A percentile compares a stretch with the other conserved stretches of the same genome.
These are phyloP conservation scores for Skeletonema potamos DNA, from an alignment of 108 stramenopile species.

Conservation along the genomic window DNA sequence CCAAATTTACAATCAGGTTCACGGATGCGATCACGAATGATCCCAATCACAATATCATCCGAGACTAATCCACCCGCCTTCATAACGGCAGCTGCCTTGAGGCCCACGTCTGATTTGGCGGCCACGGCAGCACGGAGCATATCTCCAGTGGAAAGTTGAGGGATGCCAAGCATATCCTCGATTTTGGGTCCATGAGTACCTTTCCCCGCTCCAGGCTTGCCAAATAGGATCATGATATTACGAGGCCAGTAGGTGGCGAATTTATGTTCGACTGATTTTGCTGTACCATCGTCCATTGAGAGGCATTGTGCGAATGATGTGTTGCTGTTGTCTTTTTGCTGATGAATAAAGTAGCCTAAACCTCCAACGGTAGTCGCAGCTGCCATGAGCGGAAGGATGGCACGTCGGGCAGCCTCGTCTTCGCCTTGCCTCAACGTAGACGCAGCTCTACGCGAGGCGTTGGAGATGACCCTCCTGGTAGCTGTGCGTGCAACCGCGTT, in stretches of 20 bases:
- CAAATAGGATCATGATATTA: constrained; percentile 79
- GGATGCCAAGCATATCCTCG: constrained; percentile 80
- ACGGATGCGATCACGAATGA: constrained; percentile 93
- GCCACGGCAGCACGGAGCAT: constrained; percentile 99
- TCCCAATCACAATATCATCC: constrained; percentile 96
- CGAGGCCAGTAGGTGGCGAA: constrained; percentile 91
- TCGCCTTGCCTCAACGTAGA: neutral
- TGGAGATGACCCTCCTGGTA: neutral
- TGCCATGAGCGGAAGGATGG: neutral
- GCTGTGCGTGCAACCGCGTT: neutral
- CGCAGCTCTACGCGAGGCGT: neutral
- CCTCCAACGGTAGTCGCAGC: neutral
- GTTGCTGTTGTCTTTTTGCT: neutral
- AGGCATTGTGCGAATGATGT: neutral
- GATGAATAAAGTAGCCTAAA: neutral
- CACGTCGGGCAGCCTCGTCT: neutral
- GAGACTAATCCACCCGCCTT: constrained; percentile 95
- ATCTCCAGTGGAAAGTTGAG: constrained; percentile 95
- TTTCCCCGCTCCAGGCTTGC: constrained; percentile 73
- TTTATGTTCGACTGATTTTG: constrained; percentile 69
- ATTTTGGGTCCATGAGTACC: constrained; percentile 92
- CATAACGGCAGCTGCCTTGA: constrained; percentile 97
- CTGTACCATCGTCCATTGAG: neutral
- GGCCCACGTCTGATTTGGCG: constrained; percentile 92
- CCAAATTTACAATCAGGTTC: constrained; percentile 92